phyloP scores from a whole-genome alignment of 108 stramenopile species.

The Cyclotella choctawhatcheeana region DNA sequence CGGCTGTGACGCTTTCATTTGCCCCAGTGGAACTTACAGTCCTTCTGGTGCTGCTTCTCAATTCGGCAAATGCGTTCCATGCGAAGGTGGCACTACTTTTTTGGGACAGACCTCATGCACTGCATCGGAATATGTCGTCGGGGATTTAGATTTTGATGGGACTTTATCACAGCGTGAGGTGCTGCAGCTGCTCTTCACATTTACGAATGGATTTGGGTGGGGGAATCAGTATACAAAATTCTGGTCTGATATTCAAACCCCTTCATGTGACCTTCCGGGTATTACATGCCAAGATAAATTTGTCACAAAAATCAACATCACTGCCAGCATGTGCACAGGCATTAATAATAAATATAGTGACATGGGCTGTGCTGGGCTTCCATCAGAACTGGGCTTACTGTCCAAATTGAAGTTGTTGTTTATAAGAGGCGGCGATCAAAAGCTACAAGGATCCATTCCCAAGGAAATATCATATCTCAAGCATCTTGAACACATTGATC shows the following conservation, averaged over 20 bases:
- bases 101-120: constrained; percentile 56
- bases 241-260: constrained; percentile 50
- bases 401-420: constrained; percentile 6
- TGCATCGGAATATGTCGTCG: constrained; percentile 37
- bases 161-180: constrained; percentile 59
- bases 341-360: not conserved
- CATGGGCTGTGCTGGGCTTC: constrained; percentile 10
- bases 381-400: constrained; percentile 22
- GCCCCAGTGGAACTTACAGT: constrained; percentile 60
- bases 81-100: constrained; percentile 16
- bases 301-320: constrained; percentile 29
- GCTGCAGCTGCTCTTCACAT: constrained; percentile 52
- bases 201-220: constrained; percentile 61
- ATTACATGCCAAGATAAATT: constrained; percentile 49
- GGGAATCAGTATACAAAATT: constrained; percentile 41
- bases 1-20: constrained; percentile 68
- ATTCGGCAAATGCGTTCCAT: not conserved
- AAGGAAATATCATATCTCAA: constrained; percentile 10
- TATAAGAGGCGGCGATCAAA: constrained; percentile 9
- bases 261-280: constrained; percentile 60
- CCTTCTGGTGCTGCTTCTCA: constrained; percentile 27
- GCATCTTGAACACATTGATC: constrained; percentile 44
- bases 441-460: constrained; percentile 21
- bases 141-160: constrained; percentile 71
- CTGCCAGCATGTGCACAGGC: constrained; percentile 20